phyloP scores from a whole-genome alignment of 225 moss, liverwort and hornwort species.

The Sphagnum contortum region DNA sequence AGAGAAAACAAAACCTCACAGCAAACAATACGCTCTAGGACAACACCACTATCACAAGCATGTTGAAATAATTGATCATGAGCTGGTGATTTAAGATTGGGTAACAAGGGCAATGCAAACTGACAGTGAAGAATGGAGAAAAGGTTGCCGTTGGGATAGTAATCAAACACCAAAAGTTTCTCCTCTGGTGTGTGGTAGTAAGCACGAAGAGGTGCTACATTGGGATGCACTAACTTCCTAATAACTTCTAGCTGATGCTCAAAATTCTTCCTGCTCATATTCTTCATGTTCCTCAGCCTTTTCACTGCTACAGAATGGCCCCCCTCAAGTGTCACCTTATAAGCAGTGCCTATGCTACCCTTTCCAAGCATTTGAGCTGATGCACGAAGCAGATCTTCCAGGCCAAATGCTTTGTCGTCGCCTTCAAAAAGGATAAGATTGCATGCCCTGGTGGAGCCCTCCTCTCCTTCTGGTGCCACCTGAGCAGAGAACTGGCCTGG shows the following conservation, averaged over 20 bases:
- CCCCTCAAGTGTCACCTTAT: slow-evolving; percentile 66
- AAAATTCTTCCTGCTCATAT: slow-evolving; percentile 50
- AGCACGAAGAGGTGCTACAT: slow-evolving; percentile 56
- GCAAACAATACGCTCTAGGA: no score
- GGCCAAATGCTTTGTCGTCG: slow-evolving; percentile 13
- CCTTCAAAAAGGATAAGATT: slow-evolving; percentile 44
- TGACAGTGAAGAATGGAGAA: slow-evolving; percentile 25
- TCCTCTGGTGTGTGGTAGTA: slow-evolving; percentile 72
- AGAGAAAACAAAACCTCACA: no score
- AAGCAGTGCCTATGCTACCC: slow-evolving; percentile 62
- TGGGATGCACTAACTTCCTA: slow-evolving; percentile 58
- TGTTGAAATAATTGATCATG: no score
- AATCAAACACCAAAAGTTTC: slow-evolving; percentile 68
- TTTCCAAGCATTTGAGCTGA: slow-evolving; percentile 79
- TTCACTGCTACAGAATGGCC: slow-evolving; percentile 57
- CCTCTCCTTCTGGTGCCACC: slow-evolving; percentile 9
- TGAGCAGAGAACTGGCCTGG: no score
- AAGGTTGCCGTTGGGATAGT: slow-evolving; percentile 56
- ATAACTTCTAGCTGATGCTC: slow-evolving; percentile 60
- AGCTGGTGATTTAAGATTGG: no score
- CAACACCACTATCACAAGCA: no score
- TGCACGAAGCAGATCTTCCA: slow-evolving; percentile 61
- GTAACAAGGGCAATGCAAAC: no score
- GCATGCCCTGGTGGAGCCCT: slow-evolving; percentile 20
- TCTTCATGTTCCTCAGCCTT: slow-evolving; percentile 55